Base-by-base conservation (phyloP, 371 early-diverging fungal species). In the Haplosporangium sp. region DNA sequence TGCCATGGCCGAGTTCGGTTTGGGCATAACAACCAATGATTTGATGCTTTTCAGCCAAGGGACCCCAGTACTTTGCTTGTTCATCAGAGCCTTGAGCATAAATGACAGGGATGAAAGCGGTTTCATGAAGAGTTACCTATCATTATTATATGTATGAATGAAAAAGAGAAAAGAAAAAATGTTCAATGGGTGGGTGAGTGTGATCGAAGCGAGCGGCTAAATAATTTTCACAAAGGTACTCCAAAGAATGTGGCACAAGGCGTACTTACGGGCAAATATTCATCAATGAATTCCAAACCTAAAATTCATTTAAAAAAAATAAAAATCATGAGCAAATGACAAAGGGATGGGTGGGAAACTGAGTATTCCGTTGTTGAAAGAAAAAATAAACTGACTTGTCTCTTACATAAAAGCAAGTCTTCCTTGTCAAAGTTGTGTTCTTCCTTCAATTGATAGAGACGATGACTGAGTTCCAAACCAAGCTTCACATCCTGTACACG, bases 11-110 rank as follows among this genome's bases (percentile, higher is more conserved):
- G 34, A 93, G 77, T 77, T 95, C 95, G 0, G 94, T 95, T 75
- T 94, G 93, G n/a, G 95, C 94, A 71, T 94, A 95, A 82, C 94
- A 95, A 11, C 94, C 94, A 65, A 95, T 88, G 71, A 94, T 92
- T 63, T 91, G 89, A 81, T 91, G 93, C 66, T 87, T 86, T 56
- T 88, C 86, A 39, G 94, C 91, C 7, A 92, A 88, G 52, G 83
- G 85, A 45, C 91, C 84, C 88, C 93, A 94, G 74, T 90, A 86
- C 42, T 84, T 85, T 39, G 87, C 79, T 74, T 95, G 95, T 76
- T 93, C 94, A 17, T 84, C 85, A 9, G 91, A 88, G 45, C 92
- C 93, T 77, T 94, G 94, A 8, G 89, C 84, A 66, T 89, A 83
- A 58, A 95, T 87, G 64, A 93, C 90, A 3, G 94, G 92, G 62